These are phyloP conservation scores for Chytriomyces confervae DNA, from an alignment of 192 early-diverging fungal species.

Conservation along the genomic window DNA sequence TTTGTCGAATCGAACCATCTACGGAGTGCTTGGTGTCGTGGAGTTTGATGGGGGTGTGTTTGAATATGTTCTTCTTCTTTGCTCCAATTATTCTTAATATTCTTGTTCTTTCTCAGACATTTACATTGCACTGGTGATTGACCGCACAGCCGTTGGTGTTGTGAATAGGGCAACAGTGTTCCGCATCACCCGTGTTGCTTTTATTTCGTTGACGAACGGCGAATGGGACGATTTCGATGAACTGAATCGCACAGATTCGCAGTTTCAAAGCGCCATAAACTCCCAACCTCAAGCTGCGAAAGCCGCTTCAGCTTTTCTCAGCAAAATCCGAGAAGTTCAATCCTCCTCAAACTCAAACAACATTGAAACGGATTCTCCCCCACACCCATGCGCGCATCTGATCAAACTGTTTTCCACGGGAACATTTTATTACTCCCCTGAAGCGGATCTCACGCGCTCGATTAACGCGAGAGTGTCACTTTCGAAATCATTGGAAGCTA, in stretches of 20 bases:
- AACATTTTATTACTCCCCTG: slow-evolving; percentile 91
- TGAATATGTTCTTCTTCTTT: neutral
- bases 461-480: slow-evolving; percentile 63
- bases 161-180: slow-evolving; percentile 66
- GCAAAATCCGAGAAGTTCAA: neutral
- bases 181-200: slow-evolving; percentile 72
- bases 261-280: slow-evolving; percentile 49
- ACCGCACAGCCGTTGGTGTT: slow-evolving; percentile 36
- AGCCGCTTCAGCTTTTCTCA: slow-evolving; percentile 17
- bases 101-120: slow-evolving; percentile 25
- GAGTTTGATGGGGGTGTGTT: neutral
- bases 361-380: neutral
- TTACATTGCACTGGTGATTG: slow-evolving; percentile 54
- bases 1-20: neutral
- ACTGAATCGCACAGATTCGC: slow-evolving; percentile 4
- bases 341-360: neutral
- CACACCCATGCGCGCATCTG: slow-evolving; percentile 80
- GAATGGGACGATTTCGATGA: slow-evolving; percentile 70
- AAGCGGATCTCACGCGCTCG: slow-evolving; percentile 83
- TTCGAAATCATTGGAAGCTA: neutral
- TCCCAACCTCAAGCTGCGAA: slow-evolving; percentile 44
- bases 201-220: slow-evolving; percentile 77
- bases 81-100: neutral
- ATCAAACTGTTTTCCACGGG: slow-evolving; percentile 82
- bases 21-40: slow-evolving; percentile 13